These are phyloP conservation scores for Colletotrichum godetiae DNA, from an alignment of 2,329 filamentous ascomycete genomes.

Conservation along the genomic window DNA sequence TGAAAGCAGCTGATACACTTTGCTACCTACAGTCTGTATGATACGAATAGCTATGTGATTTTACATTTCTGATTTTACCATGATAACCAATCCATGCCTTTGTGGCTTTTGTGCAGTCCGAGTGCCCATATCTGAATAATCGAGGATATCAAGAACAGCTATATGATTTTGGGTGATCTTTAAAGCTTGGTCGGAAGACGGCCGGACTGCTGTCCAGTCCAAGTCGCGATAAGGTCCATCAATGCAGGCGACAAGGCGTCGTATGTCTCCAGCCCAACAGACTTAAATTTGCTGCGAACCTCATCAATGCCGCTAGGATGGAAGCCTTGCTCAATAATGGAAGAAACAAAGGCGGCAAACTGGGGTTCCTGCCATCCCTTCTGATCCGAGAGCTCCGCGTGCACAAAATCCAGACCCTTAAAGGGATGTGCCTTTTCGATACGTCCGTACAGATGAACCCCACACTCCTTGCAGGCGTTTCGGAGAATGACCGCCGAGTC, in stretches of 20 bases:
- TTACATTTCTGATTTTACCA: not conserved
- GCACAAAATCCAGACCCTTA: slow-evolving; percentile 77
- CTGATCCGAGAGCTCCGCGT: slow-evolving; percentile 68
- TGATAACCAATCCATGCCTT: not conserved
- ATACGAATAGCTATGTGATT: not conserved
- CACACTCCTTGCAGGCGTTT: slow-evolving; percentile 70
- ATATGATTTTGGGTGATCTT: not conserved
- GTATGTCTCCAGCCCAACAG: slow-evolving; percentile 69
- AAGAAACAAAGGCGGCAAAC: slow-evolving; percentile 76
- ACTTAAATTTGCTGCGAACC: slow-evolving; percentile 64
- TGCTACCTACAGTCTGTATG: not conserved
- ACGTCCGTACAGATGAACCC: slow-evolving; percentile 72
- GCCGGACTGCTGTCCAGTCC: slow-evolving; percentile 61
- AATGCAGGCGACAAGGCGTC: slow-evolving; percentile 70
- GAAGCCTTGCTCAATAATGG: slow-evolving; percentile 76
- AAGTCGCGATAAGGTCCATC: slow-evolving; percentile 72
- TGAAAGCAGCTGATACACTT: not conserved
- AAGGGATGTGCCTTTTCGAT: slow-evolving; percentile 75
- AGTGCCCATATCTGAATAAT: not conserved
- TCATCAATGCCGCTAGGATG: slow-evolving; percentile 64
- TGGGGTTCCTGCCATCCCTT: slow-evolving; percentile 79
- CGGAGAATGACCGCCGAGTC: slow-evolving; percentile 68
- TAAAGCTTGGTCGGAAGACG: slow-evolving; percentile 30
- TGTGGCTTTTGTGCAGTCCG: not conserved
- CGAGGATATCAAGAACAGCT: not conserved